These are phyloP conservation scores for Erigeron philadelphicus DNA, from an alignment of 140 eudicot genomes.

Conservation along the genomic window DNA sequence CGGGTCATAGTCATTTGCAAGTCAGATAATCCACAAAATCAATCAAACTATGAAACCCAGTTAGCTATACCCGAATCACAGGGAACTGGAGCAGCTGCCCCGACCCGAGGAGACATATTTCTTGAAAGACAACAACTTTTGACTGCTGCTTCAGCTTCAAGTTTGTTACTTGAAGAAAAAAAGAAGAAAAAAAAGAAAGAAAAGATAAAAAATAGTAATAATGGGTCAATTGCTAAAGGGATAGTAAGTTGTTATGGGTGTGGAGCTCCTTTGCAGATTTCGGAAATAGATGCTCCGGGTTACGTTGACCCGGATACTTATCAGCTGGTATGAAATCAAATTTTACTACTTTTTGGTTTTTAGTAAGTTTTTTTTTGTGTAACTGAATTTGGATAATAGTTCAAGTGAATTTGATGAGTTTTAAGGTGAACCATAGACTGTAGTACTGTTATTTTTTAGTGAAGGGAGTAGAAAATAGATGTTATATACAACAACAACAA, in stretches of 20 bases:
- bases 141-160: slow-evolving; percentile 31
- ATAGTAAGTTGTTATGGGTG: slow-evolving; percentile 69
- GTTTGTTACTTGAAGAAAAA: slow-evolving; percentile 30
- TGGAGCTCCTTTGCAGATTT: slow-evolving; percentile 84
- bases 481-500: no score
- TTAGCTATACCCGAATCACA: slow-evolving; percentile 41
- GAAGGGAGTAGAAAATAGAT: no score
- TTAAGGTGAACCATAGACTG: no score
- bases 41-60: slow-evolving; percentile 16
- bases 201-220: slow-evolving; percentile 8
- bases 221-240: slow-evolving; percentile 21
- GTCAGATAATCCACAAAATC: slow-evolving; percentile 27
- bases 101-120: slow-evolving; percentile 74
- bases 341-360: slow-evolving; percentile 3
- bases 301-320: slow-evolving; percentile 74
- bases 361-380: neutral
- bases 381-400: neutral
- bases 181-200: slow-evolving; percentile 44
- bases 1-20: slow-evolving; percentile 39
- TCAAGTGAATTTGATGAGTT: neutral
- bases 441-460: no score
- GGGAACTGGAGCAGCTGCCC: slow-evolving; percentile 76
- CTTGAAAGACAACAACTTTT: slow-evolving; percentile 53
- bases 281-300: slow-evolving; percentile 78
- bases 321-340: slow-evolving; percentile 42